phyloP scores from a whole-genome alignment of 2,329 filamentous ascomycete genomes.

The Fusarium multiceps region DNA sequence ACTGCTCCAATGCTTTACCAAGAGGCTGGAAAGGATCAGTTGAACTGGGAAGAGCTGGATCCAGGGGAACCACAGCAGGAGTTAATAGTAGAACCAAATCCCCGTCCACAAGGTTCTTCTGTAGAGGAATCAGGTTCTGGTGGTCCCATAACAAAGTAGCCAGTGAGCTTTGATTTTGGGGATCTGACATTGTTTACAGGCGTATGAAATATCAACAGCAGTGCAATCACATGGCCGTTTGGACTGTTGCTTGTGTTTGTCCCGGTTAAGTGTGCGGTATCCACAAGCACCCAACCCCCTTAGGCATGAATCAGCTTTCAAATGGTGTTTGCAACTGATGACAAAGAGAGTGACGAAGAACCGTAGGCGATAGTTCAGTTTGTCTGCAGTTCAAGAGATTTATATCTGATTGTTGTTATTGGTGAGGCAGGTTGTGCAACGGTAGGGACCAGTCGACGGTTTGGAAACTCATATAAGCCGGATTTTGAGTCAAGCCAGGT shows the following conservation, averaged over 20 bases:
- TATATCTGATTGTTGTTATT: constrained; percentile 6
- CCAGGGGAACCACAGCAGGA: constrained; percentile 63
- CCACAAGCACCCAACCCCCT: constrained; percentile 31
- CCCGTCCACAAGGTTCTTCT: constrained; percentile 58
- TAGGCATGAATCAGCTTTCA: constrained; percentile 24
- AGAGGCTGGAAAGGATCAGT: constrained; percentile 79
- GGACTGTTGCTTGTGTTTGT: constrained; percentile 14
- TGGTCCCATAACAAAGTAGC: constrained; percentile 55
- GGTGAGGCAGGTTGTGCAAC: constrained; percentile 9
- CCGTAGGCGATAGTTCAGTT: background rate
- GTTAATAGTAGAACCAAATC: constrained; percentile 72
- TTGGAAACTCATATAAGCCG: background rate
- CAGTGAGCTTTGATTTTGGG: constrained; percentile 24
- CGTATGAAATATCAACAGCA: constrained; percentile 25
- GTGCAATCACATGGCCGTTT: constrained; percentile 40
- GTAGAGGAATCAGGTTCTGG: constrained; percentile 60
- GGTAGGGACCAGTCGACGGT: constrained; percentile 9
- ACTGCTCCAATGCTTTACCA: constrained; percentile 69
- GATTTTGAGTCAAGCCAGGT: background rate
- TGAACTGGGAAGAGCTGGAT: constrained; percentile 54
- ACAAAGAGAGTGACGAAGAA: constrained; percentile 6
- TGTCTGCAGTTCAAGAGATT: constrained; percentile 1
- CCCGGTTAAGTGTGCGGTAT: constrained; percentile 22
- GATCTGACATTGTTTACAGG: constrained; percentile 38
- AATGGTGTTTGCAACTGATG: constrained; percentile 12